phyloP scores from a whole-genome alignment of 768 basidiomycete genomes.

The Crepidotus variabilis region DNA sequence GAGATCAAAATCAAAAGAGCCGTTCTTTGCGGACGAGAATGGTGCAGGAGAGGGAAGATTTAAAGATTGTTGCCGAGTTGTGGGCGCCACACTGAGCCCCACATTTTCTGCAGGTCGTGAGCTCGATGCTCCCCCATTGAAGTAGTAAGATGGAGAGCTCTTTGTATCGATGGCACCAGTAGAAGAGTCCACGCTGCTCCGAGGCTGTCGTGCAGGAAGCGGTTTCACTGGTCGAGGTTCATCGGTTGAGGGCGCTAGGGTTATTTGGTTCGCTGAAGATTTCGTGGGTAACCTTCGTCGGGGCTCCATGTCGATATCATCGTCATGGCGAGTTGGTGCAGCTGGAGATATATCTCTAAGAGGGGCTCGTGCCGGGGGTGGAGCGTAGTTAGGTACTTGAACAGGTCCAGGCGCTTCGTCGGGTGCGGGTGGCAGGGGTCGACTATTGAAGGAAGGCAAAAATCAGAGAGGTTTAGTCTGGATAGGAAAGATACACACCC shows the following conservation, averaged over 20 bases:
- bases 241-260: background rate
- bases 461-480: slow-evolving; percentile 1
- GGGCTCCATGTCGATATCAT: slow-evolving; percentile 36
- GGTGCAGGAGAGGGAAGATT: slow-evolving; percentile 5
- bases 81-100: slow-evolving; percentile 17
- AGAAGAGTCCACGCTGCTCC: background rate
- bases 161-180: background rate
- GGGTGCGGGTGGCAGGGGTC: slow-evolving; percentile 20
- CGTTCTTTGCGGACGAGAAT: slow-evolving; percentile 6
- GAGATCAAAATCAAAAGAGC: slow-evolving; percentile 25
- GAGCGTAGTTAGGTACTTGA: background rate
- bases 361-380: slow-evolving; percentile 27
- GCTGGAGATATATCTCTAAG: slow-evolving; percentile 35
- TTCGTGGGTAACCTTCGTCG: slow-evolving; percentile 30
- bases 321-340: slow-evolving; percentile 26
- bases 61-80: slow-evolving; percentile 10
- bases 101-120: slow-evolving; percentile 2
- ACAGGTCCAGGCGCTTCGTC: slow-evolving; percentile 7
- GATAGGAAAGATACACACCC: slow-evolving; percentile 48
- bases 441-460: slow-evolving; percentile 5
- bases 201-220: slow-evolving; percentile 2
- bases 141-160: background rate
- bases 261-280: slow-evolving; percentile 7
- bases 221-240: slow-evolving; percentile 5
- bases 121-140: background rate